Evolutionary conservation across 1,284 basidiomycete species (phyloP), one percentile per base, ranked within the genome.

Genomic region (Tausonia pullulans): DNA sequence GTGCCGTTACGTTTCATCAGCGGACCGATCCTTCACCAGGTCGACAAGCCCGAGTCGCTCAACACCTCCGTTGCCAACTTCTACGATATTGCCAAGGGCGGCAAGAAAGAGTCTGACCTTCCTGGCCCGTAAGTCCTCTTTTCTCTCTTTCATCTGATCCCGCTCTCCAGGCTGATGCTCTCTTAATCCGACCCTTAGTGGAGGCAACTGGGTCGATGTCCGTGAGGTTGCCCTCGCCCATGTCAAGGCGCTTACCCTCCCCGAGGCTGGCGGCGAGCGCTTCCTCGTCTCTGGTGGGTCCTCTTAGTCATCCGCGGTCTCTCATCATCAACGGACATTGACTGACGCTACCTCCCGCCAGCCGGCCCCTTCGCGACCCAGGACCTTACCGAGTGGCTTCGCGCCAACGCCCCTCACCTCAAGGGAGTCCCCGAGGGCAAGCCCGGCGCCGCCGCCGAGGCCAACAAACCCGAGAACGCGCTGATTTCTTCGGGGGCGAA

Each of bases 161-260:
- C 9, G 60, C 69, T 49, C 43, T 3, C 43, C 13, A 58, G 5
- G 41, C 16, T 9, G 48, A n/a, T 10, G 9, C n/a, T 49, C 48
- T n/a, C 9, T 49, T 49, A 9, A 49, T 10, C 48, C 48, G 10
- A 9, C 48, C 70, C 0, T 53, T 58, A 2, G 10, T 58, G 13
- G 69, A 5, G 77, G 78, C 13, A 77, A 75, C 72, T 85, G 78
- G 75, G 79, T 85, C 48, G 83, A 86, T 67, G 84, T 86, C 1
- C 78, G 84, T 11, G 84, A 86, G 69, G 65, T 87, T 27, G 85
- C 82, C 0, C 74, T 78, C 5, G 83, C 81, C 0, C 85, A 87
- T 68, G 75, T 80, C 3, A 75, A 79, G 7, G 82, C 85, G 0
- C 75, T 86, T 1, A 76, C 79, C 49, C 78, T 78, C 48, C 74